These are phyloP conservation scores for Russula sp. DNA, from an alignment of 768 basidiomycete genomes.

Conservation along the genomic window DNA sequence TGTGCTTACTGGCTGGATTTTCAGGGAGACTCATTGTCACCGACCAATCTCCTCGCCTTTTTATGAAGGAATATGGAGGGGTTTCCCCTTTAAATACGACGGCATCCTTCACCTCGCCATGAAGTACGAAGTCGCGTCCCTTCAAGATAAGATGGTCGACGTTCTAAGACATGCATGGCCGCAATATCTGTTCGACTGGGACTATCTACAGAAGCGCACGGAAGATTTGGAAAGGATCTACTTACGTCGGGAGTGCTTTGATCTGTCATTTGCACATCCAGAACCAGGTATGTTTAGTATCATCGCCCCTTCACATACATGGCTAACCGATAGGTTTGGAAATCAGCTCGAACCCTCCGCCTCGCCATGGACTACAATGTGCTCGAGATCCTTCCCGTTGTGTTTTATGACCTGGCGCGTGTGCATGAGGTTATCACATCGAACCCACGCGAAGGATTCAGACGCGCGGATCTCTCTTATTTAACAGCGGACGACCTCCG, in stretches of 20 bases:
- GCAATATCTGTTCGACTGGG: constrained; percentile 27
- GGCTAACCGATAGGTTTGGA: not conserved
- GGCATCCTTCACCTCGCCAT: constrained; percentile 26
- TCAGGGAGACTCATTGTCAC: constrained; percentile 24
- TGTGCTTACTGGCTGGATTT: not conserved
- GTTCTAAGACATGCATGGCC: constrained; percentile 24
- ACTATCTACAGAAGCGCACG: constrained; percentile 23
- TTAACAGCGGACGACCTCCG: constrained; percentile 26
- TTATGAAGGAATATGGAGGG: constrained; percentile 24
- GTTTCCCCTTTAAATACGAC: constrained; percentile 24
- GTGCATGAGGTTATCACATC: constrained; percentile 24
- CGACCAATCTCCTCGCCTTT: constrained; percentile 27
- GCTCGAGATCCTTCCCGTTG: constrained; percentile 27
- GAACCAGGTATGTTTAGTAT: constrained; percentile 21
- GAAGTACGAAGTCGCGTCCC: constrained; percentile 20
- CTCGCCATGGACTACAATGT: constrained; percentile 27
- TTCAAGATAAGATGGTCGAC: constrained; percentile 21
- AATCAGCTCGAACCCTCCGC: constrained; percentile 23
- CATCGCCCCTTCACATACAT: not conserved
- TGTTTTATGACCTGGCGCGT: constrained; percentile 25
- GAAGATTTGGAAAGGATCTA: constrained; percentile 26
- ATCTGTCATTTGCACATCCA: constrained; percentile 25
- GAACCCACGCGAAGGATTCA: constrained; percentile 20
- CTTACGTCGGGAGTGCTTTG: constrained; percentile 22
- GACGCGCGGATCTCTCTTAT: constrained; percentile 24